These are phyloP conservation scores for Zoysia pacifica DNA, from an alignment of 176 grass and related monocot species.

Conservation along the genomic window DNA sequence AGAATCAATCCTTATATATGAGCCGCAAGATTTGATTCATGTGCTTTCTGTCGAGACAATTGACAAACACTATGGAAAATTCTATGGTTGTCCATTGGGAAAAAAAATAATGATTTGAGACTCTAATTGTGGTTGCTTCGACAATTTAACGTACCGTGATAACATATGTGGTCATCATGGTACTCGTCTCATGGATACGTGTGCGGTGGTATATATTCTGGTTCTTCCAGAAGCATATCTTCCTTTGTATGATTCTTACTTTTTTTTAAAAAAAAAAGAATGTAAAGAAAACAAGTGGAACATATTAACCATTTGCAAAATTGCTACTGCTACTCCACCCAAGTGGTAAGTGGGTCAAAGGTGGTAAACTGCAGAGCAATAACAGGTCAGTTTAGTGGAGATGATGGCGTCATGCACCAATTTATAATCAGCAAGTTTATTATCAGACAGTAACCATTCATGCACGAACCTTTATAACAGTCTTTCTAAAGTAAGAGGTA, in stretches of 20 bases:
- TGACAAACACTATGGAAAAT: constrained; percentile 20
- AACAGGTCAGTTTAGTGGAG: constrained; percentile 53
- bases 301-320: constrained; percentile 31
- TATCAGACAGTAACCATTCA: constrained; percentile 24
- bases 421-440: background rate
- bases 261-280: background rate
- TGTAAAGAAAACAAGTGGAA: constrained; percentile 26
- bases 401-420: constrained; percentile 41
- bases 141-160: no score
- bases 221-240: constrained; percentile 36
- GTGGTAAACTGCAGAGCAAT: constrained; percentile 46
- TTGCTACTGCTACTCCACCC: constrained; percentile 20
- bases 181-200: constrained; percentile 26
- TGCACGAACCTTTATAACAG: no score
- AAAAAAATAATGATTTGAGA: no score
- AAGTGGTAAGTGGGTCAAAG: constrained; percentile 56
- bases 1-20: constrained; percentile 26
- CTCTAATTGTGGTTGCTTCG: no score
- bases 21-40: constrained; percentile 42
- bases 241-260: constrained; percentile 41
- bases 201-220: constrained; percentile 42
- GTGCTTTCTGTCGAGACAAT: constrained; percentile 12
- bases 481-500: no score
- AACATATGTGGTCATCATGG: no score
- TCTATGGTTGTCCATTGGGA: constrained; percentile 31